Base-by-base conservation (phyloP, 2,329 filamentous ascomycete species). In the Fusarium sublunatum region DNA sequence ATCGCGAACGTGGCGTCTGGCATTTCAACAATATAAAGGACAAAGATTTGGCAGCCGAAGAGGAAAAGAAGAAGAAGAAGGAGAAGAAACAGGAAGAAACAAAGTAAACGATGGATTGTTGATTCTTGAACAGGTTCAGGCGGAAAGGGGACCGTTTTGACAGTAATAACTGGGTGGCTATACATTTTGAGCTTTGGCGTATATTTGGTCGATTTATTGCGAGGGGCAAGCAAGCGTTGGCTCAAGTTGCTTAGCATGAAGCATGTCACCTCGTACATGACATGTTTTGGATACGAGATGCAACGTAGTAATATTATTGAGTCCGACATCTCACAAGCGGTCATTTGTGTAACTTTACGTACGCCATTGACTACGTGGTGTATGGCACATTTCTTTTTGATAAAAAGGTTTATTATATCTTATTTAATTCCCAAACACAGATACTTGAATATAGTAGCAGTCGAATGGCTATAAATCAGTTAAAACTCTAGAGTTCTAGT, bases 1-100 rank as follows among this genome's bases (percentile, higher is more conserved):
- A 89, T 64, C 78, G 78, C 60, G 83, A 86, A 65, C 65, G 79
- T 53, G 86, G 86, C 2, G 80, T 88, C 19, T 78, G 77, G 41
- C 86, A 89, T 69, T 87, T 82, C 71, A 77, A 78, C 40, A 77
- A 77, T 47, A 70, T 77, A 41, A 77, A 79, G 61, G 74, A 75
- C 56, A 76, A 75, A 51, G 71, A 75, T 28, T 7, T 64, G 45
- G 55, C 45, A 47, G 34, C 39, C 15, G 31, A 60, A 22, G 50
- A 60, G 31, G 50, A 42, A 7, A 65, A 68, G 50, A 61, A 56
- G 58, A 42, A 56, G 38, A 40, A 51, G 29, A 55, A 67, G 19
- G 19, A 19, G 19, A 19, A 19, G 19, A 19, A 19, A 19, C 19
- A 19, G 19, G 19, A 19, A 19, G 19, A 19, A 19, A 19, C 19